Conservation (phyloP, 305 asterid species). For the Fraxinus sp. region DNA sequence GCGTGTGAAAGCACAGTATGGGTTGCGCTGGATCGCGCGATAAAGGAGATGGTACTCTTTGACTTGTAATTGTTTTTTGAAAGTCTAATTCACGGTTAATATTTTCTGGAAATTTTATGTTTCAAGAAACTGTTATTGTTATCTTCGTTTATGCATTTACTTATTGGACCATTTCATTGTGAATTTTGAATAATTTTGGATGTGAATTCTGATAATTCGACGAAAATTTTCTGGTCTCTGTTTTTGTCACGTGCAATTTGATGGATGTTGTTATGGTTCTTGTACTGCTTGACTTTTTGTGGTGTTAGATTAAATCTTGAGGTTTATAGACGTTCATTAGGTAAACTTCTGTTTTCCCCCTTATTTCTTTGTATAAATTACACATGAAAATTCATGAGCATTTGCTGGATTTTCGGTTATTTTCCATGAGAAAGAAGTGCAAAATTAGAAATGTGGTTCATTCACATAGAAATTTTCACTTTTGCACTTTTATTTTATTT, state of each 20-base stretch:
- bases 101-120: not conserved
- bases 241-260: not conserved
- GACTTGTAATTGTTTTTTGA: not conserved
- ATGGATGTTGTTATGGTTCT: not conserved
- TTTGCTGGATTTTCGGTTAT: not conserved
- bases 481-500: not conserved
- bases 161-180: not conserved
- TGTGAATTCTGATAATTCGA: not conserved
- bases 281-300: not conserved
- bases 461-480: not conserved
- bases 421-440: not conserved
- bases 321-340: not conserved
- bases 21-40: constrained; percentile 68
- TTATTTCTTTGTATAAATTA: not conserved
- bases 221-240: not conserved
- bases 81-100: not conserved
- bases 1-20: constrained; percentile 28
- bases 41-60: constrained; percentile 33
- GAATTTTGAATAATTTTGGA: not conserved
- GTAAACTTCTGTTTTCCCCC: not conserved
- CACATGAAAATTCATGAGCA: not conserved
- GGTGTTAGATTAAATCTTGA: not conserved
- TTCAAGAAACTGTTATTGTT: not conserved
- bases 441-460: not conserved
- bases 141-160: not conserved